Evolutionary conservation across 2,329 filamentous ascomycete genomes (phyloP), one percentile per base, ranked within the genome.

Genomic region (Nothophaeocryptopus gaeumannii): DNA sequence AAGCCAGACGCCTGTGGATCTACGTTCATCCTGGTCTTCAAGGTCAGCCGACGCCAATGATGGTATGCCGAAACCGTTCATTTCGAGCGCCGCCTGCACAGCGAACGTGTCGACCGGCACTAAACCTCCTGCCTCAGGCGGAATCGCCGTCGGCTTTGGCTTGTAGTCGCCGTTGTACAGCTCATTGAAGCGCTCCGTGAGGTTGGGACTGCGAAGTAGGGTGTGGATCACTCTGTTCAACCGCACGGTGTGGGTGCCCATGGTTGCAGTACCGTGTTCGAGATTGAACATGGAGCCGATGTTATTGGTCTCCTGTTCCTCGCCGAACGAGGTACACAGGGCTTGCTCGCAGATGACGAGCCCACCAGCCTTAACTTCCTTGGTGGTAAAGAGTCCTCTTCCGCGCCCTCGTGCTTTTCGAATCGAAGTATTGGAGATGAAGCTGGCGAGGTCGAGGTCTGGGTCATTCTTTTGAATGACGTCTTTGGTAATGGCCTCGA

Each of bases 1-100:
- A 2, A 66, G 49, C 77, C 78, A 83, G 10, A 81, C 47, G 1
- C 78, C 78, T 30, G 40, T 51, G 8, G 50, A 31, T 11, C 32
- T 10, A 10, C 31, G 11, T 20, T 34, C 29, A 13, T 38, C 36
- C 11, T 39, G 37, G n/a, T 30, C 37, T 29, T 33, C 37, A 8
- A 16, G 13, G 8, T 32, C 13, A 2, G 45, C n/a, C 10, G 45
- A 40, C 26, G 45, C 45, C 9, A 40, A 11, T 8, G 36, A 15
- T 8, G 45, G 26, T 5, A 42, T 40, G 37, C 29, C 47, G 43
- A 60, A 63, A 26, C 54, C 42, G 37, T 63, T 63, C 13, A 44
- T n/a, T 13, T 52, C 44, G 15, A 61, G 12, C 9, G 53, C 53
- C 3, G 46, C 44, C 16, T 56, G 40, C 5, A 42, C 46, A 11